Base-by-base conservation (phyloP, 139 green algal species). In the Coccomyxa sp. region DNA sequence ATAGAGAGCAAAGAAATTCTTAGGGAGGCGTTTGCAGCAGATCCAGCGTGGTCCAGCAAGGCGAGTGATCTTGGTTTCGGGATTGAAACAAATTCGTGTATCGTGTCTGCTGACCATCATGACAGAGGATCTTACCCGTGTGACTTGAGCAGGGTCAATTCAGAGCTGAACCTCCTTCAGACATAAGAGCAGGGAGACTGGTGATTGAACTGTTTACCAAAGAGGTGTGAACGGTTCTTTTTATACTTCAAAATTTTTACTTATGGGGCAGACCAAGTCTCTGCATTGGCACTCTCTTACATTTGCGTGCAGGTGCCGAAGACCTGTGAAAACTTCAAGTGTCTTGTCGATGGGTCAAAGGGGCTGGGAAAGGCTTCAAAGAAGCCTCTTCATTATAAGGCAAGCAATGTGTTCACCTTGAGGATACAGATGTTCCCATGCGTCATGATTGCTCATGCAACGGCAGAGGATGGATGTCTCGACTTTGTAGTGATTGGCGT, bases 351-450 rank as follows among this genome's bases (percentile, higher is more conserved):
- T 0, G 95, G 94, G 0, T 92, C 96, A 82, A 92, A 91, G 82
- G 94, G 94, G 0, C 83, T 90, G 21, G 92, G 94, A 79, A 96
- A 96, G 81, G 83, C 86, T 7, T 90, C 77, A 79, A 93, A 93
- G 80, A 97, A 96, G 88, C 86, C 91, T 25, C 86, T 98, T 86
- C 94, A 98, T 86, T 95, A 92, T 86, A 91, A 92, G 87, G 85
- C 38, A 27, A 28, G 63, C 63, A 28, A 9, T 71, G 18, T 1
- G 18, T 9, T 28, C 63, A 71, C 10, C 9, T 7, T 51, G 38
- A 51, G 38, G 7, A 51, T 51, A 7, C 38, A 51, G 38, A 51
- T 51, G 3, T 51, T 7, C 38, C 7, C 38, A 51, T 51, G 38
- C 38, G 7, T 51, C 38, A 51, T 51, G 38, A 51, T 51, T 51